These are phyloP conservation scores for Porodaedalea pini DNA, from an alignment of 1,284 basidiomycete genomes.

Conservation along the genomic window DNA sequence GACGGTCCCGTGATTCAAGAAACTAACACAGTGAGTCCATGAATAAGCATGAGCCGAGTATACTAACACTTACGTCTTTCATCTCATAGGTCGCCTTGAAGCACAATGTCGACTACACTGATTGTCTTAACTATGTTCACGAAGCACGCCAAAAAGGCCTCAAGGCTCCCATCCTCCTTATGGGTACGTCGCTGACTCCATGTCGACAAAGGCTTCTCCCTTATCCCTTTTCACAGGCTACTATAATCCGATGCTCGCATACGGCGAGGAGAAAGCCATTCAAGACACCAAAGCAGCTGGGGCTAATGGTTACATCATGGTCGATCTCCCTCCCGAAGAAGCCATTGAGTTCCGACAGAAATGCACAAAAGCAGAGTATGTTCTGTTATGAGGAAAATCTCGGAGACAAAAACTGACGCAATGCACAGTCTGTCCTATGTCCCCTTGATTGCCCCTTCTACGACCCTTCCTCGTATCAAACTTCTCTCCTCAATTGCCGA, in stretches of 20 bases:
- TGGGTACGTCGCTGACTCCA: constrained; percentile 61
- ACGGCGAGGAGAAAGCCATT: constrained; percentile 93
- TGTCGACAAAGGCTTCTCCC: not conserved
- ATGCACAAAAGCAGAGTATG: constrained; percentile 77
- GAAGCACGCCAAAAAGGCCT: constrained; percentile 83
- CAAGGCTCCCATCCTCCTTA: constrained; percentile 84
- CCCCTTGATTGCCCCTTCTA: constrained; percentile 94
- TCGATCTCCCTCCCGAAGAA: constrained; percentile 97
- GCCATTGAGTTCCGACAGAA: constrained; percentile 87
- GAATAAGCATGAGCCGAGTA: not conserved
- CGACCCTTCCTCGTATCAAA: constrained; percentile 81
- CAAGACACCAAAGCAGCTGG: constrained; percentile 85
- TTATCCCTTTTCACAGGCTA: constrained; percentile 60
- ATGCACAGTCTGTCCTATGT: constrained; percentile 87
- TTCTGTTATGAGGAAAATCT: constrained; percentile 21
- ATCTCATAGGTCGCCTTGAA: constrained; percentile 69
- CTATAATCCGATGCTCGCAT: constrained; percentile 93
- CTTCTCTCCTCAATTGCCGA: constrained; percentile 93
- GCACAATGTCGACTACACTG: constrained; percentile 73
- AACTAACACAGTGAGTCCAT: constrained; percentile 73
- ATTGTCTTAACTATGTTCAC: constrained; percentile 72
- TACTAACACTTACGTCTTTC: not conserved
- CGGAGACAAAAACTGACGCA: constrained; percentile 8
- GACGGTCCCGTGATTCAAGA: constrained; percentile 93
- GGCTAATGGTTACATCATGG: constrained; percentile 96